Conservation (phyloP, 345 rosid species). For the Isatis tinctoria region DNA sequence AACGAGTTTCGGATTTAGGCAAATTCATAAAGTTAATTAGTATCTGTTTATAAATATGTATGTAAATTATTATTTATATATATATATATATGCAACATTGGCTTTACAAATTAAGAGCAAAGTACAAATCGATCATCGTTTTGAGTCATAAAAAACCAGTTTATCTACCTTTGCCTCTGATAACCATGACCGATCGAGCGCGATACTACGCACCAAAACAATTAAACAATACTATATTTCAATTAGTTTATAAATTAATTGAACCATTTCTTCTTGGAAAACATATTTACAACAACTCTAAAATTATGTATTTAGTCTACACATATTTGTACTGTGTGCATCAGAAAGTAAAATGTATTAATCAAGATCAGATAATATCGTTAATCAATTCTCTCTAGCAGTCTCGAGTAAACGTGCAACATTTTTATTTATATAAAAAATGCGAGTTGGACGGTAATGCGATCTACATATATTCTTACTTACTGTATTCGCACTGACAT, state of each 20-base stretch:
- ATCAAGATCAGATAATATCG: not conserved
- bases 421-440: not conserved
- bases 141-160: too few species aligned
- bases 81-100: too few species aligned
- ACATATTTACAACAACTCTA: not conserved
- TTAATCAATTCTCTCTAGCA: not conserved
- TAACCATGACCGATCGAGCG: not conserved
- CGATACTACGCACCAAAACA: not conserved
- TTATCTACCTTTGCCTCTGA: too few species aligned
- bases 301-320: conserved; percentile 3
- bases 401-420: conserved; percentile 28
- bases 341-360: not conserved
- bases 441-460: conserved; percentile 32
- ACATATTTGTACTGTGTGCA: conserved; percentile 16
- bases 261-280: not conserved
- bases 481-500: conserved; percentile 25
- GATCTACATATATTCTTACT: conserved; percentile 35
- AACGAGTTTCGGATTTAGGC: too few species aligned
- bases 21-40: too few species aligned
- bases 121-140: too few species aligned
- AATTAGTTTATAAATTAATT: not conserved
- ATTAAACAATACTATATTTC: too few species aligned
- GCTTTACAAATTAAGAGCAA: too few species aligned
- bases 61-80: too few species aligned
- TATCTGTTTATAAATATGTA: too few species aligned